phyloP scores from a whole-genome alignment of 352 stramenopile genomes.

The Globisporangium spinosum region DNA sequence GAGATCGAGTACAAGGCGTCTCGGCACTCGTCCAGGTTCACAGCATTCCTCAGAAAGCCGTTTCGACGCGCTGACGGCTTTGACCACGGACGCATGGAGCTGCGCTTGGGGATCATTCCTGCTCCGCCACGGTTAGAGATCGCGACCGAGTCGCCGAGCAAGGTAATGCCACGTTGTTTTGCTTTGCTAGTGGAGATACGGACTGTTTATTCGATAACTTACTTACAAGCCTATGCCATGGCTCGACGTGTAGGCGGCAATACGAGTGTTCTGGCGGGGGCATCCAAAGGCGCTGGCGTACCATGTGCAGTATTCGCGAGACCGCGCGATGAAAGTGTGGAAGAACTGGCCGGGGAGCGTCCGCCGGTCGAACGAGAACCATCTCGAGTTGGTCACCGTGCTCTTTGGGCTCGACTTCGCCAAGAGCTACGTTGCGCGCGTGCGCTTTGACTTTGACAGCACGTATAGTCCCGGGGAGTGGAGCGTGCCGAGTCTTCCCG shows the following conservation, averaged over 20 bases:
- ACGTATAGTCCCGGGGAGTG: slow-evolving; percentile 50
- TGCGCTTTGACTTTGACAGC: slow-evolving; percentile 61
- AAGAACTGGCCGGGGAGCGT: slow-evolving; percentile 65
- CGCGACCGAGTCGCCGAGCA: slow-evolving; percentile 48
- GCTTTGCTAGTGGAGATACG: not conserved
- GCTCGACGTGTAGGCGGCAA: slow-evolving; percentile 38
- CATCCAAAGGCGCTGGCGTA: slow-evolving; percentile 51
- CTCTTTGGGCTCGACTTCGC: slow-evolving; percentile 67
- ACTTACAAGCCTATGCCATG: not conserved
- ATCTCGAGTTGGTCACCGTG: slow-evolving; percentile 54
- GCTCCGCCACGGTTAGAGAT: slow-evolving; percentile 41
- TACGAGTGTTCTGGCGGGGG: slow-evolving; percentile 54
- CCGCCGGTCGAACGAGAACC: slow-evolving; percentile 39
- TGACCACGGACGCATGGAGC: slow-evolving; percentile 34
- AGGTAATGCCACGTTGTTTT: slow-evolving; percentile 29
- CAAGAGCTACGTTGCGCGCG: slow-evolving; percentile 72
- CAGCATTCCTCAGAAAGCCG: slow-evolving; percentile 62
- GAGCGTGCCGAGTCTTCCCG: slow-evolving; percentile 44
- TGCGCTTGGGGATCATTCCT: slow-evolving; percentile 45
- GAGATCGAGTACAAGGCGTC: slow-evolving; percentile 45
- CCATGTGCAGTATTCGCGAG: slow-evolving; percentile 68
- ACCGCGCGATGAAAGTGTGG: slow-evolving; percentile 77
- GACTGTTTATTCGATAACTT: not conserved
- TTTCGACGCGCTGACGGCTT: slow-evolving; percentile 60
- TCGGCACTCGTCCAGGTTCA: slow-evolving; percentile 56